Evolutionary conservation across 306 rosid genomes (phyloP), one percentile per base, ranked within the genome.

Genomic region (Acacia melanoxylon): DNA sequence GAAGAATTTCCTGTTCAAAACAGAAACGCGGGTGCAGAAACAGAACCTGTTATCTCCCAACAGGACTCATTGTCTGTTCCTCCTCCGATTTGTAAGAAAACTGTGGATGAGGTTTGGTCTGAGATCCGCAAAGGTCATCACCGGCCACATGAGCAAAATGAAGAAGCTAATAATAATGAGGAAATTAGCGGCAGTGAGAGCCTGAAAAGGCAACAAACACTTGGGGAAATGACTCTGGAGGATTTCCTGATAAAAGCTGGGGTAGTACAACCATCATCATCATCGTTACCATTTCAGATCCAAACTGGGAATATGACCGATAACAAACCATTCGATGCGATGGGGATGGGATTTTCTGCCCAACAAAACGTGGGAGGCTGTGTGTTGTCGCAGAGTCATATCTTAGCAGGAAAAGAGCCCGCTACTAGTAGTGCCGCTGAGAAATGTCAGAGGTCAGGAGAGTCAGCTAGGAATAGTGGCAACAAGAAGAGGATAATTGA

Each of bases 191-290:
- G 8, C 16, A 69, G 41, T 15, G 68, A 62, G 61, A 78, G 77
- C 7, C 82, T 86, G 7, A 77, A 78, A 16, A 80, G 37, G 72
- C 88, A 89, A 16, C 87, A 80, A 80, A 86, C 90, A 58, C 77
- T 90, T 15, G 92, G 90, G 17, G 93, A 89, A 52, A 88, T 91
- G 77, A 91, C 94, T 10, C 73, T 93, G 58, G 98, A 93, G 79
- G 97, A 91, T 78, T 93, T 93, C 80, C 83, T 93, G 4, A 73
- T 91, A 3, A 91, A 88, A 86, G 97, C 94, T 4, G 98, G 97
- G 11, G 91, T 93, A 2, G 97, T 91, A 15, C 86, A 85, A 48
- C 86, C 73, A 75, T 52, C 76, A 11, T 61, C 44, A 52, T 75
- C 82, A 48, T 15, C 56, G n/a, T 42, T 74, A 54, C 80, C 82